Evolutionary conservation across 768 basidiomycete species (phyloP), one percentile per base, ranked within the genome.

Genomic region (Wakefieldia striispora): DNA sequence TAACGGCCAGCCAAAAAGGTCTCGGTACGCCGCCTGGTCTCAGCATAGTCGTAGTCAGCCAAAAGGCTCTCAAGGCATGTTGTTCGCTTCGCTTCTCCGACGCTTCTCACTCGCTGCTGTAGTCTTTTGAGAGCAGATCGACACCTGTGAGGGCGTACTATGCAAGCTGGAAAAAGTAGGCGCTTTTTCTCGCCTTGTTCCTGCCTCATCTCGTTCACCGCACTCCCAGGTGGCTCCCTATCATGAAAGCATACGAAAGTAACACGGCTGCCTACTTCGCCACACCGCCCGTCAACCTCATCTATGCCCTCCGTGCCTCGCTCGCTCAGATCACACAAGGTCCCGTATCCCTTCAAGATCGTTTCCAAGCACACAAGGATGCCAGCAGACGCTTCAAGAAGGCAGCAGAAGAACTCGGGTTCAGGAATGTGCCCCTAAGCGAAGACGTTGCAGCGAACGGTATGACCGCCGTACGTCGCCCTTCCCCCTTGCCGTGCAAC

Each of bases 21-120:
- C 82, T 99, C 19, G 88, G 94, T 26, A 82, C 86, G 0, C 97
- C 97, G 3, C 95, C 97, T 8, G 97, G 97, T 31, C 76, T 99
- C 23, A 90, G 90, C 62, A 83, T 99, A 57, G 69, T 95, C 49
- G 75, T 89, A 34, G 92, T 85, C 9, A 91, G 88, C 65, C 78
- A 84, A 59, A 80, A 78, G 47, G 94, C 97, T 0, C 70, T 99
- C 52, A 76, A 81, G 58, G 89, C 80, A 49, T 7, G 61, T 1
- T 6, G 2, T 6, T 13, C 14, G 16, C 23, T 44, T 14, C 16
- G 14, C 39, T 24, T 41, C 43, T 31, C 35, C 7, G 23, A 8
- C 33, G 2, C 23, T 45, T 46, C 31, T 23, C 45, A 45, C 44
- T 37, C 31, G 4, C 11, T n/a, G 17, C 20, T 29, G 16, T 13